A percentile compares a stretch with the other conserved stretches of the same genome.
Conservation (phyloP, 441 rosid genomes). For the Bocquillonia castaneifolia region DNA sequence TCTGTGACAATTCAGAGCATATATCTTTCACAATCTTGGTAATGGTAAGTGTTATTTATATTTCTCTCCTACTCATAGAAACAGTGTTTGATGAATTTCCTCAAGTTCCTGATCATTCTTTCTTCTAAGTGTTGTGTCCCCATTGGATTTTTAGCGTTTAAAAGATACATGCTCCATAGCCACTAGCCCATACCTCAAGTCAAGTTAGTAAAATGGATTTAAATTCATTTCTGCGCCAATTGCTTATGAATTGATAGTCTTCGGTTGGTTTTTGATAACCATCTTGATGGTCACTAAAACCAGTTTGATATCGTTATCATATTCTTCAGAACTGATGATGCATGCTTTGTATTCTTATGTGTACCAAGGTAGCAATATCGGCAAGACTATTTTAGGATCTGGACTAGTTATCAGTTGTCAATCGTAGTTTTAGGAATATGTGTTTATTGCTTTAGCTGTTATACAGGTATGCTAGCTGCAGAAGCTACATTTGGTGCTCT, state of each 20-base stretch:
- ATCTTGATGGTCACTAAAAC: neutral
- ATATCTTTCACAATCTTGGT: neutral
- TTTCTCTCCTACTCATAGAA: neutral
- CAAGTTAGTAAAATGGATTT: neutral
- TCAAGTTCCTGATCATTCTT: neutral
- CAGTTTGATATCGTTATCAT: too few relatives aligned
- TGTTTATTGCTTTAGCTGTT: constrained; percentile 5
- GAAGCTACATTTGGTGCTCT: constrained; percentile 78
- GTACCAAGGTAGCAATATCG: neutral
- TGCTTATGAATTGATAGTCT: neutral
- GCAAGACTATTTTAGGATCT: neutral
- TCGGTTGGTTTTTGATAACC: neutral
- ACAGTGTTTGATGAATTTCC: too few relatives aligned
- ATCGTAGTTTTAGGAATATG: neutral
- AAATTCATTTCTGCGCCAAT: neutral
- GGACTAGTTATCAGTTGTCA: neutral
- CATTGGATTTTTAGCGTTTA: neutral
- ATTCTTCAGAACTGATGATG: neutral
- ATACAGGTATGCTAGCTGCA: constrained; percentile 89
- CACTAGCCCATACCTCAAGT: neutral
- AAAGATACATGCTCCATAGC: neutral
- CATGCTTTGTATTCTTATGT: neutral
- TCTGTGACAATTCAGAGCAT: neutral
- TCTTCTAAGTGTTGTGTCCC: neutral
- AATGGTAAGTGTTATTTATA: neutral